Evolutionary conservation across 73 alveolate species (phyloP).

Genomic region (Effrenium voratum): DNA sequence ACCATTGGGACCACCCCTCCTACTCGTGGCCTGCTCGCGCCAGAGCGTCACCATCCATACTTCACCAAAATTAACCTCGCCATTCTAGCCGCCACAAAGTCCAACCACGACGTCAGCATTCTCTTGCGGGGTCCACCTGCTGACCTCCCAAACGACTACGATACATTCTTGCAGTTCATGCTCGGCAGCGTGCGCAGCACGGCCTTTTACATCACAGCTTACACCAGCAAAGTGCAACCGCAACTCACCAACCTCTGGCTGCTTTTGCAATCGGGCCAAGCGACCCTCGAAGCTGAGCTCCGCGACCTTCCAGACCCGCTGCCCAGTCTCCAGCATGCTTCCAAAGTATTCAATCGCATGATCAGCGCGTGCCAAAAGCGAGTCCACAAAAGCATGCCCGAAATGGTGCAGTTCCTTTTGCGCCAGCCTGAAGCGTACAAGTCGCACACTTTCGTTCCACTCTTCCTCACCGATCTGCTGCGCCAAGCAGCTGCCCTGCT

Average conservation of each 20-base stretch:
- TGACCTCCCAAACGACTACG: neutral
- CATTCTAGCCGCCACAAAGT: neutral
- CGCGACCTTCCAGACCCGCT: neutral
- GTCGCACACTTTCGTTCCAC: neutral
- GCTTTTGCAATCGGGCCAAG: neutral
- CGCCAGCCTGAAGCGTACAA: neutral
- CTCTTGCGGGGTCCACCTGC: neutral
- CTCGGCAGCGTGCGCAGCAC: neutral
- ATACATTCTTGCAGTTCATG: neutral
- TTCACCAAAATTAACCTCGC: neutral
- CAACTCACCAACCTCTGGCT: neutral
- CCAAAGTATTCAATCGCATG: neutral
- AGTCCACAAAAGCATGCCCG: neutral
- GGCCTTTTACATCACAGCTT: neutral
- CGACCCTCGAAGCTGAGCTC: neutral
- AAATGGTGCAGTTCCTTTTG: neutral
- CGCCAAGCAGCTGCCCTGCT: neutral
- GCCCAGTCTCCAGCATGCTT: neutral
- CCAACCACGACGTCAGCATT: conserved; percentile 4
- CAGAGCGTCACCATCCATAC: neutral
- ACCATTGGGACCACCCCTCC: neutral
- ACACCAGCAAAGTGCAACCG: neutral
- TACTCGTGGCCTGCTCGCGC: neutral
- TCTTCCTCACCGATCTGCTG: neutral
- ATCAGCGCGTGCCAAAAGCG: neutral